A percentile compares a stretch with the other conserved stretches of the same genome.
Evolutionary conservation across 768 basidiomycete genomes (phyloP).

Genomic region (Rhodosporidiobolus sp.): DNA sequence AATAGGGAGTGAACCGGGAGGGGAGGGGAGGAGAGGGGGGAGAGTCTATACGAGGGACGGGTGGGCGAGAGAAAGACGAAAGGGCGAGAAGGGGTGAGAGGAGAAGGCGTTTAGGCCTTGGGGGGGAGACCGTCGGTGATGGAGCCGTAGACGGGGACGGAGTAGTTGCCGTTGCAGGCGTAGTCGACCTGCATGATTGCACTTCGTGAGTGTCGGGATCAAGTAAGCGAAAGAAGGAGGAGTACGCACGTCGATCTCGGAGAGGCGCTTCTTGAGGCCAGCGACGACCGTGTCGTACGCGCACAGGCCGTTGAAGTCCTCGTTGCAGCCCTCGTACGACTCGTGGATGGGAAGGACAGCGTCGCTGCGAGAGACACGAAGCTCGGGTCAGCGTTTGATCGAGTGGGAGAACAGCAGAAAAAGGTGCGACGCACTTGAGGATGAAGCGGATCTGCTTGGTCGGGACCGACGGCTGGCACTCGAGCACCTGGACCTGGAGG

Average conservation of each 20-base stretch:
- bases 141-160: neutral
- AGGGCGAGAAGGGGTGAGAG: too few species aligned
- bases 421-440: conserved; percentile 46
- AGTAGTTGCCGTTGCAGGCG: conserved; percentile 36
- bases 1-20: too few species aligned
- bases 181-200: conserved; percentile 35
- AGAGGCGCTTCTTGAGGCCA: conserved; percentile 44
- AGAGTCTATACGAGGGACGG: too few species aligned
- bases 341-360: conserved; percentile 48
- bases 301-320: conserved; percentile 46
- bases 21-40: too few species aligned
- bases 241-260: conserved; percentile 45
- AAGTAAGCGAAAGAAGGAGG: too few species aligned
- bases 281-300: conserved; percentile 46
- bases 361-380: conserved; percentile 32
- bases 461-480: conserved; percentile 46
- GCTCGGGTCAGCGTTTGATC: neutral
- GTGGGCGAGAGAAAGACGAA: too few species aligned
- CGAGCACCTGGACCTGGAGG: conserved; percentile 31
- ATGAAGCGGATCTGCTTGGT: conserved; percentile 46
- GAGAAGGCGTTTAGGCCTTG: neutral
- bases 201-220: too few species aligned
- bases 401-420: neutral
- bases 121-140: neutral
- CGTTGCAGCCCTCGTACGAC: conserved; percentile 44